A percentile compares a stretch with the other conserved stretches of the same genome.
Evolutionary conservation across 2,329 filamentous ascomycete species (phyloP).

Genomic region (Venturia nashicola): DNA sequence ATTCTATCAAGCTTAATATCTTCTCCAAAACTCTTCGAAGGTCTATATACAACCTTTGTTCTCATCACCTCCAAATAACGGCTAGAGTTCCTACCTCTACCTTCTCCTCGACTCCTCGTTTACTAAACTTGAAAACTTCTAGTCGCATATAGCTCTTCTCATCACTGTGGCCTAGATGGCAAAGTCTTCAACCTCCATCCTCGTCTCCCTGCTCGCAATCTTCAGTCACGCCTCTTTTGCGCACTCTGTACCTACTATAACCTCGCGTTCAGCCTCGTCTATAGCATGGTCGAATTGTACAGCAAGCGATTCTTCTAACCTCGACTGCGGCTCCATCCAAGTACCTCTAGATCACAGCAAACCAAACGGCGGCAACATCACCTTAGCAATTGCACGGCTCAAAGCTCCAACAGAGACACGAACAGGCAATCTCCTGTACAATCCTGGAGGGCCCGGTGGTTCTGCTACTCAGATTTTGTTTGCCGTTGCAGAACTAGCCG

Average conservation of each 20-base stretch:
- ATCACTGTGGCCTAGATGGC: neutral
- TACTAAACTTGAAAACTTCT: neutral
- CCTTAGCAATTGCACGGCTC: neutral
- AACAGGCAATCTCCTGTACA: too few species aligned
- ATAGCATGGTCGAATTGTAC: constrained; percentile 4
- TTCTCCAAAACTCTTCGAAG: neutral
- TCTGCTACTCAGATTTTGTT: too few species aligned
- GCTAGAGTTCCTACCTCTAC: too few species aligned
- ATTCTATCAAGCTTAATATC: neutral
- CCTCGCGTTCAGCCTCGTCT: neutral
- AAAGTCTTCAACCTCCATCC: neutral
- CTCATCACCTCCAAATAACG: neutral
- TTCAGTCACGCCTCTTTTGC: neutral
- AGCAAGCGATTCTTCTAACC: neutral
- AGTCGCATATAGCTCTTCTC: neutral
- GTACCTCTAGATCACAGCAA: constrained; percentile 27
- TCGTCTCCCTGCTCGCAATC: neutral
- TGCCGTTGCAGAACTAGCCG: too few species aligned
- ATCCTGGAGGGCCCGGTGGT: too few species aligned
- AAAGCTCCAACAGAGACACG: neutral
- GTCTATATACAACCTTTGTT: neutral
- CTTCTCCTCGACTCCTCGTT: too few species aligned
- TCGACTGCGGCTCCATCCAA: constrained; percentile 4
- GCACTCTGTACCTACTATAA: neutral
- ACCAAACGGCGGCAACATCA: neutral